Base-by-base conservation (phyloP, 2,329 filamentous ascomycete genomes). In the Colletotrichum sp. region DNA sequence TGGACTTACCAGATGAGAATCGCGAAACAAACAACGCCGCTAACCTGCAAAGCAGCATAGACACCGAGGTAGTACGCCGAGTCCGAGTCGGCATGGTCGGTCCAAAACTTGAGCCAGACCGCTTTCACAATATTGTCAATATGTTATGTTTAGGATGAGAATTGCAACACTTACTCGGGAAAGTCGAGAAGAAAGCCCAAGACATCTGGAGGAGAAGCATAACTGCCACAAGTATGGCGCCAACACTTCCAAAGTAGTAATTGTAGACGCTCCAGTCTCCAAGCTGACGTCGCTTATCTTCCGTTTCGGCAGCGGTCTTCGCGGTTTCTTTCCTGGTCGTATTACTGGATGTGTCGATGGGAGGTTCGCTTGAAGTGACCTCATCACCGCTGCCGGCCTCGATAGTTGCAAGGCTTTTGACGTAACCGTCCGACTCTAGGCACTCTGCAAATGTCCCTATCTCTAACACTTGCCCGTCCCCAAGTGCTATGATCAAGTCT, bases 401-500 rank as follows among this genome's bases (percentile, higher is more conserved):
- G 15, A 72, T 48, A 6, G 67, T 13, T 0, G 81, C 77, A 28
- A 84, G 82, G 52, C 76, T 79, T 6, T 80, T 80, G 15, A 86
- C 79, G 67, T 85, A 85, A 25, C 83, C 82, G 12, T 81, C 82
- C 8, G 79, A 72, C 1, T 75, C 71, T 59, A 80, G 82, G n/a
- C 86, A 79, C 9, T 81, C 79, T 15, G 83, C 80, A 60, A 84
- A 85, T 12, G 61, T 78, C 11, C 84, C 85, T 73, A 84, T 82
- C 75, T 86, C 83, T 4, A 77, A 69, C 3, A 85, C 80, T n/a
- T 70, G 79, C 16, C 84, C 83, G 13, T 80, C 77, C 16, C 78
- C 74, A 5, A 86, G 81, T 6, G 80, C 80, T 16, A 86, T 79
- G 22, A 86, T 81, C 36, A 83, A 79, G 68, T 86, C 83, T 27